These are phyloP conservation scores for Elsinoe australis DNA, from an alignment of 2,329 filamentous ascomycete species.

Conservation along the genomic window DNA sequence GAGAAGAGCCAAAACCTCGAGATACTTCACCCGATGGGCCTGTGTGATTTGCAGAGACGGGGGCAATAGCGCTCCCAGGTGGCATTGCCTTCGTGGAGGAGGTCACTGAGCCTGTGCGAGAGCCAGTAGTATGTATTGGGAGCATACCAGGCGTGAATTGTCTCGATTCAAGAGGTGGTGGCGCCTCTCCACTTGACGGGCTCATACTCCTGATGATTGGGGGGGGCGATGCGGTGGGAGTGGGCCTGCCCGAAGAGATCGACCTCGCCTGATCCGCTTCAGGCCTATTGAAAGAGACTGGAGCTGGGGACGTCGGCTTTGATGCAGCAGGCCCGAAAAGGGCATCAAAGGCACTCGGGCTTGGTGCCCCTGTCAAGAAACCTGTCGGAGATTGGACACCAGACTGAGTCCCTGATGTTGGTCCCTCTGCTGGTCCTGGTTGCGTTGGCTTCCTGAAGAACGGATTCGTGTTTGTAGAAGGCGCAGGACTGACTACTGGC, in stretches of 20 bases:
- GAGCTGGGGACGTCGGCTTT: constrained; percentile 1
- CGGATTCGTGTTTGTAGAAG: constrained; percentile 70
- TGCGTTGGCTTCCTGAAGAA: constrained; percentile 66
- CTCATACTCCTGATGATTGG: constrained; percentile 39
- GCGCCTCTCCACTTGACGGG: constrained; percentile 33
- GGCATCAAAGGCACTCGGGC: constrained; percentile 32
- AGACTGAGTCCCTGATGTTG: constrained; percentile 3
- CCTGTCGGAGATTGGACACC: constrained; percentile 16
- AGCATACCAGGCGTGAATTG: constrained; percentile 72
- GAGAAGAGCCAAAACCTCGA: constrained; percentile 26
- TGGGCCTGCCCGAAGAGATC: constrained; percentile 41
- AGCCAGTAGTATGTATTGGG: constrained; percentile 54
- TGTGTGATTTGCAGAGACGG: constrained; percentile 41
- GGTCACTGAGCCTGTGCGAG: constrained; percentile 58
- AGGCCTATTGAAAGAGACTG: constrained; percentile 6
- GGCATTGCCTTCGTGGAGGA: constrained; percentile 49
- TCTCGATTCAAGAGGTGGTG: constrained; percentile 63
- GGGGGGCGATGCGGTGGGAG: constrained; percentile 57
- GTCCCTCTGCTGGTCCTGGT: constrained; percentile 13
- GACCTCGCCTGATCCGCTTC: constrained; percentile 3
- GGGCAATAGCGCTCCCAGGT: constrained; percentile 31
- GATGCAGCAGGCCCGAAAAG: constrained; percentile 38
- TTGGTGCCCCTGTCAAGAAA: constrained; percentile 24
- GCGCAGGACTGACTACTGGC: constrained; percentile 59
- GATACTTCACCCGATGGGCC: constrained; percentile 43